A percentile compares a stretch with the other conserved stretches of the same genome.
These are phyloP conservation scores for Mycocentrospora acerina DNA, from an alignment of 2,329 filamentous ascomycete species.

Conservation along the genomic window DNA sequence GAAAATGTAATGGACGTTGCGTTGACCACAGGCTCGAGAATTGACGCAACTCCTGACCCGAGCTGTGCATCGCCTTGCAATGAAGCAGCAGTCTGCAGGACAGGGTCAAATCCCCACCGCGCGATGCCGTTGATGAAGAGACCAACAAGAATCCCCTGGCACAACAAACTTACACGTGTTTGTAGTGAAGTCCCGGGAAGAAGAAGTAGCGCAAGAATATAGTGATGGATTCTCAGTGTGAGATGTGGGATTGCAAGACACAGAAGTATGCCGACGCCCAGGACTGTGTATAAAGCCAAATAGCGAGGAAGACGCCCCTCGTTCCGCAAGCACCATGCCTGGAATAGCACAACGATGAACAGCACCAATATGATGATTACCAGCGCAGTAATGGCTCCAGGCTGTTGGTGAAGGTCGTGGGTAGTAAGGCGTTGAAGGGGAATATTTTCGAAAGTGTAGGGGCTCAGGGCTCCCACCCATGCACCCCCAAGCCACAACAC, in stretches of 20 bases:
- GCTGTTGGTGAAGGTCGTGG: conserved; percentile 41
- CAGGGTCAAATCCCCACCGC: conserved; percentile 86
- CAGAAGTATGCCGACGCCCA: conserved; percentile 79
- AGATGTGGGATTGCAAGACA: conserved; percentile 73
- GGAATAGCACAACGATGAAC: conserved; percentile 28
- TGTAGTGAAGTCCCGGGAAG: conserved; percentile 87
- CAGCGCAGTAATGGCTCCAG: conserved; percentile 39
- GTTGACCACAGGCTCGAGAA: conserved; percentile 43
- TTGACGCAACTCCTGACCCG: conserved; percentile 59
- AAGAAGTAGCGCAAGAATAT: conserved; percentile 84
- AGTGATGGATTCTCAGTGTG: conserved; percentile 88
- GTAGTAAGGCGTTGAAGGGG: conserved; percentile 40
- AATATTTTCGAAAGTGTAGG: conserved; percentile 38
- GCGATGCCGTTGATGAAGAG: conserved; percentile 93
- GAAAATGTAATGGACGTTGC: conserved; percentile 49
- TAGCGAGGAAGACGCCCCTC: conserved; percentile 64
- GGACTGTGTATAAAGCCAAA: conserved; percentile 73
- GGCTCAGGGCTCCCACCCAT: conserved; percentile 39
- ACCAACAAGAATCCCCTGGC: conserved; percentile 85
- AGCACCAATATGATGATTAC: conserved; percentile 35
- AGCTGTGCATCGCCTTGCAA: conserved; percentile 58
- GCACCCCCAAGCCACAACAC: conserved; percentile 38
- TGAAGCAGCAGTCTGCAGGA: conserved; percentile 76
- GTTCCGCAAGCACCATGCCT: conserved; percentile 36
- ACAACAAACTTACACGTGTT: conserved; percentile 80